These are phyloP conservation scores for Neltuma alba DNA, from an alignment of 306 rosid species.

Conservation along the genomic window DNA sequence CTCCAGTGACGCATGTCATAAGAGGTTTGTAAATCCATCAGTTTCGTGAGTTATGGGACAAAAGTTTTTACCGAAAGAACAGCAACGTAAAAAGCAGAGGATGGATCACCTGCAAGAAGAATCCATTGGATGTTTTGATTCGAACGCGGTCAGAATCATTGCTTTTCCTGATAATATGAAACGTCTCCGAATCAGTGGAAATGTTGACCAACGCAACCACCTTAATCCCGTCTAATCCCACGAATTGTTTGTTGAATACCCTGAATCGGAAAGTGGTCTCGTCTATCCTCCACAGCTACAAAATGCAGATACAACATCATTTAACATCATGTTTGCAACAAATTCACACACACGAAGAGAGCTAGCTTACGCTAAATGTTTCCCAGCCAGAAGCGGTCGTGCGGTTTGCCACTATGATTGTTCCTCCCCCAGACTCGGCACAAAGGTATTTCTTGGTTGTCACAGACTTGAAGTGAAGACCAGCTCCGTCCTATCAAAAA, in stretches of 20 bases:
- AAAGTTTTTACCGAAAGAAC: neutral
- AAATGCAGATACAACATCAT: neutral
- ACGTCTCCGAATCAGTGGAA: slow-evolving; percentile 43
- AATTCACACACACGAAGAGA: neutral
- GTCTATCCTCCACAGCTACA: slow-evolving; percentile 76
- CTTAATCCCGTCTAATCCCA: slow-evolving; percentile 55
- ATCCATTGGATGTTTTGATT: slow-evolving; percentile 67
- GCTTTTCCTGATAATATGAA: slow-evolving; percentile 51
- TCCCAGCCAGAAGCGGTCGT: slow-evolving; percentile 72
- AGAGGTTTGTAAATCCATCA: neutral
- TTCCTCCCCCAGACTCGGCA: slow-evolving; percentile 78
- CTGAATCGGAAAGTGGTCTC: slow-evolving; percentile 57
- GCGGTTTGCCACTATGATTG: slow-evolving; percentile 72
- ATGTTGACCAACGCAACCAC: slow-evolving; percentile 53
- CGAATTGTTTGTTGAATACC: slow-evolving; percentile 63
- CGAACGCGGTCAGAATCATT: slow-evolving; percentile 47
- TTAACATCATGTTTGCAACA: neutral
- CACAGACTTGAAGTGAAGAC: slow-evolving; percentile 66
- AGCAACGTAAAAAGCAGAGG: neutral
- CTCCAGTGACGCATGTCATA: neutral
- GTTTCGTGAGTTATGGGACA: neutral
- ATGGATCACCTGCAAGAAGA: slow-evolving; percentile 59
- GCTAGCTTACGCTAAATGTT: slow-evolving; percentile 51
- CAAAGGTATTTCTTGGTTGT: slow-evolving; percentile 56
- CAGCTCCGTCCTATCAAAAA: slow-evolving; percentile 64